Evolutionary conservation across 2,329 filamentous ascomycete genomes (phyloP).

Genomic region (Exophiala sideris): DNA sequence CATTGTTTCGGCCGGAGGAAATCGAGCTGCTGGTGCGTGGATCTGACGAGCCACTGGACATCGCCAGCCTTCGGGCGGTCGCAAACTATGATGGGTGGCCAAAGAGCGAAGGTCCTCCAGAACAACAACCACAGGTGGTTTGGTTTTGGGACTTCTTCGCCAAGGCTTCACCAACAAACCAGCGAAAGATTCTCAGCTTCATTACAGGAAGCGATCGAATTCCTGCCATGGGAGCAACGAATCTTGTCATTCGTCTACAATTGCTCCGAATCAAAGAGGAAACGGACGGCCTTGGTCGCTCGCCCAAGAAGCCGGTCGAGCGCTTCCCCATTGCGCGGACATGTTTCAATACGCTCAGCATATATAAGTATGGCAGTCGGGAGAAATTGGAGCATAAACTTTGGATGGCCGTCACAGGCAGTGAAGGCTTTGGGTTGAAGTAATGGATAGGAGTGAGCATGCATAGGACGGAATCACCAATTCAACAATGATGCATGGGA

Average conservation of each 20-base stretch:
- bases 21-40: conserved; percentile 84
- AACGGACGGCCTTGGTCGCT: conserved; percentile 8
- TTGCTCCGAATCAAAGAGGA: conserved; percentile 23
- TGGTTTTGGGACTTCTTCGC: conserved; percentile 91
- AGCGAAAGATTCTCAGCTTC: conserved; percentile 77
- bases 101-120: conserved; percentile 37
- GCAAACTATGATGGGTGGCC: conserved; percentile 82
- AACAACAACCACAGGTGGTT: conserved; percentile 64
- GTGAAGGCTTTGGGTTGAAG: conserved; percentile 88
- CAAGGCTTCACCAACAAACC: conserved; percentile 61
- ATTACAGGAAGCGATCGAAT: conserved; percentile 89
- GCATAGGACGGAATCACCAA: too few relatives aligned
- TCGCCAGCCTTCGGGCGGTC: conserved; percentile 69
- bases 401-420: conserved; percentile 84
- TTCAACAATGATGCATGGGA: too few relatives aligned
- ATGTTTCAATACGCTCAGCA: conserved; percentile 80
- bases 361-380: conserved; percentile 68
- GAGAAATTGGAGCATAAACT: conserved; percentile 67
- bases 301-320: conserved; percentile 51
- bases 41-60: conserved; percentile 78
- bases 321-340: conserved; percentile 83
- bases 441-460: conserved; percentile 37
- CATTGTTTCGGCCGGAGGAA: conserved; percentile 83
- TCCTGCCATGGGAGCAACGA: conserved; percentile 80
- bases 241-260: conserved; percentile 60